These are phyloP conservation scores for Amphichorda felina DNA, from an alignment of 2,329 filamentous ascomycete species.

Conservation along the genomic window DNA sequence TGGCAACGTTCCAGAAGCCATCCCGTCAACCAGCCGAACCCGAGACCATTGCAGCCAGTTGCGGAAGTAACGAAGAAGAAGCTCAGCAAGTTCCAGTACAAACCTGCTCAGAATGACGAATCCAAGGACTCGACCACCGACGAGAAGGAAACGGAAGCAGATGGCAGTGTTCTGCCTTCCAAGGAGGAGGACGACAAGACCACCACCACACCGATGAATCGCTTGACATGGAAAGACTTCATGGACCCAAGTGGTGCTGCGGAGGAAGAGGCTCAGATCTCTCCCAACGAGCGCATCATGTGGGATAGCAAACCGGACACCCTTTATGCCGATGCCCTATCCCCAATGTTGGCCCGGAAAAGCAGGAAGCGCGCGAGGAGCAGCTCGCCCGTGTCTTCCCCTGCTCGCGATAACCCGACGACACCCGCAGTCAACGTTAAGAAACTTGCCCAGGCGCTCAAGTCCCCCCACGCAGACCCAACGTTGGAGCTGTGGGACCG, in stretches of 20 bases:
- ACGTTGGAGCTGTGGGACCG: conserved; percentile 68
- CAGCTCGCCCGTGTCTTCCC: conserved; percentile 62
- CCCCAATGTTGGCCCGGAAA: conserved; percentile 35
- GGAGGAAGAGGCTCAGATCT: conserved; percentile 33
- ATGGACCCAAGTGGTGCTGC: conserved; percentile 30
- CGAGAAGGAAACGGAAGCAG: conserved; percentile 7
- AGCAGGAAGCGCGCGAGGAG: conserved; percentile 59
- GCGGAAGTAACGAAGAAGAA: conserved; percentile 50
- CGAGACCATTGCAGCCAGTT: conserved; percentile 31
- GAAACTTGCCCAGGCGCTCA: conserved; percentile 44
- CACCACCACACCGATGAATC: conserved; percentile 24
- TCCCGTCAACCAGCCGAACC: conserved; percentile 22
- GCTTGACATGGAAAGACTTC: conserved; percentile 46
- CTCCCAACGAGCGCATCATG: conserved; percentile 48
- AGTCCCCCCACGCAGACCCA: conserved; percentile 59
- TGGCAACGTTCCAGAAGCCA: conserved; percentile 46
- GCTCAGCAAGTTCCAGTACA: conserved; percentile 42
- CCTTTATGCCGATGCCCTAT: conserved; percentile 14
- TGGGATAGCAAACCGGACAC: conserved; percentile 42
- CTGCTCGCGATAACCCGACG: conserved; percentile 33
- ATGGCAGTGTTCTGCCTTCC: conserved; percentile 5
- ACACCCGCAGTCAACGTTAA: conserved; percentile 43
- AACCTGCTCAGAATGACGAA: conserved; percentile 8
- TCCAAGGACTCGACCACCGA: conserved; percentile 4
- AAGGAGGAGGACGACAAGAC: conserved; percentile 8